Evolutionary conservation across 108 stramenopile genomes (phyloP), one percentile per base, ranked within the genome.

Genomic region (Aurantiochytrium sp.): DNA sequence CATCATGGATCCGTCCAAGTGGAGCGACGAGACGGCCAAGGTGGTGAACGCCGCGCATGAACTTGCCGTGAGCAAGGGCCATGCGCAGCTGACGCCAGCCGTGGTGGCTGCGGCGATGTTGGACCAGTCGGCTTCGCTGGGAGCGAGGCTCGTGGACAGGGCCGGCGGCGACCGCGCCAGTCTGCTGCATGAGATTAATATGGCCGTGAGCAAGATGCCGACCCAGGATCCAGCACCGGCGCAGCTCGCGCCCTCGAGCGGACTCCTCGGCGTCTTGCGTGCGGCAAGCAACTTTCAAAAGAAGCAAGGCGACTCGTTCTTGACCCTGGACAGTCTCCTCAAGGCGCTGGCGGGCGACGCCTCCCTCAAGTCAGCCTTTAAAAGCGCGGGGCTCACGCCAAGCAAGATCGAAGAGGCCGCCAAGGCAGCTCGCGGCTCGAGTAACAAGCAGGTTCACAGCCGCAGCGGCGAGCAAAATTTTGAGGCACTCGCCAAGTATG

Each of bases 401-500:
- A 25, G 23, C 49, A 53, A 83, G 51, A 47, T 83, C 76, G 76
- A 83, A 12, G 51, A 47, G n/a, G 76, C 76, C 49, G 51, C 51
- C n/a, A 83, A 83, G 51, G 49, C 45, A 6, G 51, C 49, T 6
- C 76, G 76, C 51, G 76, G 76, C 6, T 21, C 73, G 21, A 83
- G 73, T 2, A 28, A 28, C 19, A 23, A 23, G 5, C 44, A 83
- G 73, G 73, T 83, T 12, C 73, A 83, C 23, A 89, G 72, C 25
- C 28, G 45, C 16, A 69, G 28, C 21, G 88, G 60, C 88, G 99
- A 99, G 93, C 96, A 94, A 18, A 91, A 93, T 53, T 99, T 97
- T 72, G 98, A 99, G 90, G 97, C 97, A 5, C 93, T 99, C 88
- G 89, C 94, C 55, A 97, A 98, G 90, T 99, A 98, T 89, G 96